Percentiles rank a stretch among this genome's conserved stretches.
These are phyloP conservation scores for Nadsonia starkeyi-henricii DNA, from an alignment of 1,139 yeast species.

Conservation along the genomic window DNA sequence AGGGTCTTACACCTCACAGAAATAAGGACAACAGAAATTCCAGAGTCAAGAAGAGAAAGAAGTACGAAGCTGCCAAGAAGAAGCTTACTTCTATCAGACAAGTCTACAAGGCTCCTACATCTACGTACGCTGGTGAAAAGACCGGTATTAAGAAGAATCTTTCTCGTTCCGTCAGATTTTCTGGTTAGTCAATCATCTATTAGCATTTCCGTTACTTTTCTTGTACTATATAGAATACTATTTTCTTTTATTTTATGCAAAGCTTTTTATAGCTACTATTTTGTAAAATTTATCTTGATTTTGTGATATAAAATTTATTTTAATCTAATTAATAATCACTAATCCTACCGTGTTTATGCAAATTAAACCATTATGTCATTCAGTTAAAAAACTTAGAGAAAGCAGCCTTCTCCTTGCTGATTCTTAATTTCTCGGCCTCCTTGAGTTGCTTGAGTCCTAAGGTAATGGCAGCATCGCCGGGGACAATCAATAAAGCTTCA, in stretches of 20 bases:
- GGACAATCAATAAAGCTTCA: slow-evolving; percentile 51
- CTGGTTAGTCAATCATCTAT: slow-evolving; percentile 4
- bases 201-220: not conserved
- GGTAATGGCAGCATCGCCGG: slow-evolving; percentile 58
- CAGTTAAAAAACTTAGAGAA: not conserved
- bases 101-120: slow-evolving; percentile 64
- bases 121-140: slow-evolving; percentile 86
- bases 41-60: slow-evolving; percentile 95
- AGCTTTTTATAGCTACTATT: not conserved
- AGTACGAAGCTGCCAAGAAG: slow-evolving; percentile 90
- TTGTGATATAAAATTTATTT: not conserved
- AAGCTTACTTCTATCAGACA: slow-evolving; percentile 82
- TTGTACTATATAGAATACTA: not conserved
- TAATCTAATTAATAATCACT: too few relatives aligned
- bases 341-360: not conserved
- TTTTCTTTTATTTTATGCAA: not conserved
- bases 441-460: not conserved
- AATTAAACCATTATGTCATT: not conserved
- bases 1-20: slow-evolving; percentile 86
- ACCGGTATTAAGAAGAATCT: slow-evolving; percentile 95
- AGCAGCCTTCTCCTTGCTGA: not conserved
- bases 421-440: not conserved
- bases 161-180: slow-evolving; percentile 69
- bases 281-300: not conserved
- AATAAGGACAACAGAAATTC: slow-evolving; percentile 90